Evolutionary conservation across 495 filamentous ascomycete genomes (phyloP), one percentile per base, ranked within the genome.

Genomic region (Trypethelium eluteriae): DNA sequence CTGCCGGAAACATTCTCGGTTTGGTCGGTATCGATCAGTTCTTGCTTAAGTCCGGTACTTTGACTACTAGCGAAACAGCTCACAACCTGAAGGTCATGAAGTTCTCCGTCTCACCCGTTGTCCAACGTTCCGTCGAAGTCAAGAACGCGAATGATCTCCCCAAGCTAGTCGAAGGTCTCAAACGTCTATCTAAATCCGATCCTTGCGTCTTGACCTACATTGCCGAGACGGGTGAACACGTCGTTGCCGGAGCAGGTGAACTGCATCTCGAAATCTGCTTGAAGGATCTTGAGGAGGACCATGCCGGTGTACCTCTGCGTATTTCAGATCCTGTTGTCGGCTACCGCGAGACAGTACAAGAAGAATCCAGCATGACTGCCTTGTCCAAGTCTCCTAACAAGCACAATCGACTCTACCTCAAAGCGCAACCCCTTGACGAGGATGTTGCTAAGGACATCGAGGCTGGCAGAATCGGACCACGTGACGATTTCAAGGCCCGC

Each of bases 71-170:
- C 75, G 94, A 99, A 69, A 93, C 93, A 68, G 94, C 94, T 74
- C 94, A 99, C 89, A 99, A 99, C 86, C 81, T 99, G 72, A 99
- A 98, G 88, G 94, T 99, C 81, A 99, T 99, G 94, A 96, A 96
- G 83, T 99, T 99, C 90, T 99, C 94, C 74, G 94, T 99, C 76
- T 98, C 94, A 49, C 94, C 94, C 76, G 94, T 99, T 80, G 95
- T 99, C 72, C 94, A 87, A 81, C 93, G 94, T 71, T 96, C 95
- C 79, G 94, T 99, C 72, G 92, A 98, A 81, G 94, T 97, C 83
- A 98, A 97, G 90, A 99, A 99, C 81, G 95, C 95, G 79, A 90
- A 93, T 80, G 94, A 99, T 86, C 86, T 99, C 68, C 94, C 94
- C 80, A 99, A 99, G 89, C 87, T 99, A 49, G 94, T 99, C 75